These are phyloP conservation scores for Heritiera littoralis DNA, from an alignment of 345 rosid genomes.

Conservation along the genomic window DNA sequence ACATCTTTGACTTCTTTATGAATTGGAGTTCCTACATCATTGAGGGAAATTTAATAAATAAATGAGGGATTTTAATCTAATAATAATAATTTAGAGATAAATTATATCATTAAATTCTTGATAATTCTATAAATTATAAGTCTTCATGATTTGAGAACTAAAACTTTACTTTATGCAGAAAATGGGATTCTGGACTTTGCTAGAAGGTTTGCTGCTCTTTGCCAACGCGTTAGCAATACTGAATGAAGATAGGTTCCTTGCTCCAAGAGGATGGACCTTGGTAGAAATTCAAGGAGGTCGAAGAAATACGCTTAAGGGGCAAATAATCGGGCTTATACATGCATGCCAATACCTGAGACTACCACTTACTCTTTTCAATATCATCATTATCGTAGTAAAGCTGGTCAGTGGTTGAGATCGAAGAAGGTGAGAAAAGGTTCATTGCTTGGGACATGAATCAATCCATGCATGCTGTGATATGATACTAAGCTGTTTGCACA, in stretches of 20 bases:
- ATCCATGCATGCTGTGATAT: neutral
- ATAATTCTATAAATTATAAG: no score
- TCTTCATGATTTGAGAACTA: neutral
- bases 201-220: slow-evolving; percentile 46
- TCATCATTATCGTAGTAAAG: slow-evolving; percentile 43
- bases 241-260: slow-evolving; percentile 51
- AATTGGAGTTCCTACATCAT: no score
- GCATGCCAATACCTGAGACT: slow-evolving; percentile 55
- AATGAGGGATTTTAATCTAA: no score
- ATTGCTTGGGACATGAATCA: neutral
- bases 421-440: neutral
- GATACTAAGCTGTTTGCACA: neutral
- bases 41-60: no score
- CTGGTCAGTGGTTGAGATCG: slow-evolving; percentile 36
- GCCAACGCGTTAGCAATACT: slow-evolving; percentile 52
- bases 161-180: slow-evolving; percentile 15
- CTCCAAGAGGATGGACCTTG: slow-evolving; percentile 51
- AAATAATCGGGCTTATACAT: slow-evolving; percentile 47
- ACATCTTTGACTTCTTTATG: no score
- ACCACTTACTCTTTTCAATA: slow-evolving; percentile 45
- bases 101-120: no score
- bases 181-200: slow-evolving; percentile 51
- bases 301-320: slow-evolving; percentile 43
- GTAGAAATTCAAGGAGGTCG: slow-evolving; percentile 40
- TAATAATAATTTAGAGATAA: no score